These are phyloP conservation scores for Sporisorium graminicola DNA, from an alignment of 1,284 basidiomycete genomes.

Conservation along the genomic window DNA sequence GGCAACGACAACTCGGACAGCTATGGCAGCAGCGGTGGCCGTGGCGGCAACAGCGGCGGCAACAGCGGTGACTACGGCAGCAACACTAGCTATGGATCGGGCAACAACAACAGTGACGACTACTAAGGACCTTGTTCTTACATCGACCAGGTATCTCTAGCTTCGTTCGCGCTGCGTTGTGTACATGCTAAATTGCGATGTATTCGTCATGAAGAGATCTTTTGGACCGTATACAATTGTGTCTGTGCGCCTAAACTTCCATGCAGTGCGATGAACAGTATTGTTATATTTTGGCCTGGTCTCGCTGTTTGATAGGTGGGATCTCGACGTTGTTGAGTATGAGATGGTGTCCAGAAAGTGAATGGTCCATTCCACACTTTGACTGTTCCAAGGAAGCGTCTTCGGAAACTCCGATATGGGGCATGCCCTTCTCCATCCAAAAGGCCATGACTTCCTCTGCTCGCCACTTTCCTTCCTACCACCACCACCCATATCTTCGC, in stretches of 20 bases:
- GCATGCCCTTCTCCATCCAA: not conserved
- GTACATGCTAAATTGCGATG: not conserved
- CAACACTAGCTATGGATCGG: not conserved
- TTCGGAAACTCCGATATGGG: constrained; percentile 3
- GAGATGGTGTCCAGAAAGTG: not conserved
- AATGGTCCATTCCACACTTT: not conserved
- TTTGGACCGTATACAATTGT: not conserved
- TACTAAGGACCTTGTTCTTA: constrained; percentile 14
- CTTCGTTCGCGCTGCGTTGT: constrained; percentile 1
- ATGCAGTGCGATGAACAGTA: too few species aligned
- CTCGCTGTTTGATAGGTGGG: too few species aligned
- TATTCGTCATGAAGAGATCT: not conserved
- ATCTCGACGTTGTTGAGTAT: not conserved
- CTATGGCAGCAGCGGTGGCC: constrained; percentile 7
- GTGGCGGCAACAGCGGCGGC: constrained; percentile 14
- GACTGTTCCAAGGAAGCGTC: constrained; percentile 1
- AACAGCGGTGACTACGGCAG: too few species aligned
- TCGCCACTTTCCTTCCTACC: not conserved
- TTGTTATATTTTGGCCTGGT: too few species aligned
- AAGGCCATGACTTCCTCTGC: not conserved
- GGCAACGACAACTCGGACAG: constrained; percentile 2
- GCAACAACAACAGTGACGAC: not conserved
- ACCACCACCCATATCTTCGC: not conserved
- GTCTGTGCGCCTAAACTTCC: not conserved
- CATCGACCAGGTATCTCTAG: not conserved